Evolutionary conservation across 345 rosid genomes (phyloP), one percentile per base, ranked within the genome.

Genomic region (Trapa bicornis): DNA sequence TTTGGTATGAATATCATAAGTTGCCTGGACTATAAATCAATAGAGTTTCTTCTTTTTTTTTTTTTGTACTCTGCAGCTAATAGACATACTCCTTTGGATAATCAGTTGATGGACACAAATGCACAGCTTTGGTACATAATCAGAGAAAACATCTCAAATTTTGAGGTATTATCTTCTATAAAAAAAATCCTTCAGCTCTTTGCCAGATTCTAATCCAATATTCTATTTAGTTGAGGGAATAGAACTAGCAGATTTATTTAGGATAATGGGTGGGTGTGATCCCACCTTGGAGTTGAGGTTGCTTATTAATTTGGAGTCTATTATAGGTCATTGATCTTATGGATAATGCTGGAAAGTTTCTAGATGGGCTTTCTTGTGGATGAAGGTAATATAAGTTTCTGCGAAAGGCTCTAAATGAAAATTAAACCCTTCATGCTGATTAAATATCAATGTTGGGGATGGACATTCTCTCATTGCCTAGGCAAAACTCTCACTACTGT

Each of bases 81-180:
- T 50, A 50, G n/a, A 14, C 3, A 17, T 11, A 14, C 5, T 12
- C 2, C 8, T n/a, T 32, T 22, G 43, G 33, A 13, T 35, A 58
- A 58, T 58, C 89, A 94, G 99, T 83, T 94, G 75, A 91, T 94
- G 99, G 97, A 94, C 72, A 94, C 99, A 79, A 89, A 87, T 82
- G 89, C 97, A 39, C 99, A 94, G 76, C 86, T 94, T 57, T 91
- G 99, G 99, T 94, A 91, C 82, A 87, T 94, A 42, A 82, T 90
- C 70, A 87, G 99, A 79, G 99, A 94, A 75, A 91, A 94, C 80
- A 94, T 94, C 70, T 76, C 89, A 22, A 94, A 91, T 76, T 87
- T 91, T 35, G 97, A 87, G 99, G 99, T 94, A 76, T 74, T 70
- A 37, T 68, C 64, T 41, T 67, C 61, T 71, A 73, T n/a, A 64